These are phyloP conservation scores for Letharia columbiana DNA, from an alignment of 495 filamentous ascomycete genomes.

Conservation along the genomic window DNA sequence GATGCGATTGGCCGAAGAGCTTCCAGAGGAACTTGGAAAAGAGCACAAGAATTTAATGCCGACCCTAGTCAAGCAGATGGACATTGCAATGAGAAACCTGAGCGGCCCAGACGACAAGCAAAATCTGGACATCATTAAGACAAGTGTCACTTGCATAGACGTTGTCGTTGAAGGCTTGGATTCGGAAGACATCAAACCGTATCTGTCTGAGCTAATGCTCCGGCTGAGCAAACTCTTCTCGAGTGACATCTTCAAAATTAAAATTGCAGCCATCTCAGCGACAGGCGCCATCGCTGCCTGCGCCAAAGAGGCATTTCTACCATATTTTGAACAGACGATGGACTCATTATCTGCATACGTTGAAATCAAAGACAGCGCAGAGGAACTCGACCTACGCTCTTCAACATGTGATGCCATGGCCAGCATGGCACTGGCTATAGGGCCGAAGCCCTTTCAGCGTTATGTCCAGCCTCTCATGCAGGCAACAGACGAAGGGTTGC, in stretches of 20 bases:
- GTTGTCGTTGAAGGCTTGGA: conserved; percentile 86
- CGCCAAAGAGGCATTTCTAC: conserved; percentile 70
- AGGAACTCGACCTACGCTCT: conserved; percentile 82
- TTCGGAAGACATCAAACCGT: conserved; percentile 66
- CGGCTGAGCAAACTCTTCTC: conserved; percentile 73
- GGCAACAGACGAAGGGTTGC: conserved; percentile 82
- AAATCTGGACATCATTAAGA: conserved; percentile 75
- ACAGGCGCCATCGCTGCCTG: conserved; percentile 83
- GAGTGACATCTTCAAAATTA: conserved; percentile 76
- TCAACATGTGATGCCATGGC: conserved; percentile 87
- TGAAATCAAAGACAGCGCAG: conserved; percentile 74
- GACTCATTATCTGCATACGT: conserved; percentile 74
- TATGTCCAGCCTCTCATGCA: conserved; percentile 85
- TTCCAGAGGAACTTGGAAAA: conserved; percentile 76
- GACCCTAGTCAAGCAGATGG: conserved; percentile 76
- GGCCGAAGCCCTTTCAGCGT: conserved; percentile 74
- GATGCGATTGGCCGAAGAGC: conserved; percentile 81
- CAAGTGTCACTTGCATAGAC: conserved; percentile 84
- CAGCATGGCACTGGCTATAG: conserved; percentile 82
- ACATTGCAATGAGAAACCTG: conserved; percentile 59
- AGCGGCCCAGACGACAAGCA: conserved; percentile 51
- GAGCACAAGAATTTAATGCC: conserved; percentile 78
- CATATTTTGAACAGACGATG: conserved; percentile 87
- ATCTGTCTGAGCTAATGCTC: conserved; percentile 73
- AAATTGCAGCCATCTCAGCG: conserved; percentile 78